Evolutionary conservation across 1,139 yeast genomes (phyloP).

Genomic region (Candida sanyaensis): DNA sequence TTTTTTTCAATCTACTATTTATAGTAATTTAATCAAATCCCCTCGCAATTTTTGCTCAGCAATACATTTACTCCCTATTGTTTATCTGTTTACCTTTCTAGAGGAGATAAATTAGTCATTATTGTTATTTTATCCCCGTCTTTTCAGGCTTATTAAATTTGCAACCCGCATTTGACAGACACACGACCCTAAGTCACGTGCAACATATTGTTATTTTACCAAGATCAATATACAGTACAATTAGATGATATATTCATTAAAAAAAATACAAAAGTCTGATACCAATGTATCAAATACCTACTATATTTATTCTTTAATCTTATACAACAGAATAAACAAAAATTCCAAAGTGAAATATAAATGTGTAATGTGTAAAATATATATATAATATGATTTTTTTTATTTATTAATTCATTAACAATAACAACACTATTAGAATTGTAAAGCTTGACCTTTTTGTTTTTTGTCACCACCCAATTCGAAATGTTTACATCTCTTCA

Average conservation of each 20-base stretch:
- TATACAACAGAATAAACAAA: neutral
- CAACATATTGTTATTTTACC: neutral
- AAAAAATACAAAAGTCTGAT: neutral
- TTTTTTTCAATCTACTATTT: too few species aligned
- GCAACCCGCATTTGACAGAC: neutral
- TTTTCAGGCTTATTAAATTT: neutral
- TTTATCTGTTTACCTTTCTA: neutral
- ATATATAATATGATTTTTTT: neutral
- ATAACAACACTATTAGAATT: constrained; percentile 58
- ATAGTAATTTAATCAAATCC: too few species aligned
- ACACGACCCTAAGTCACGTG: neutral
- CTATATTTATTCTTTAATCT: neutral
- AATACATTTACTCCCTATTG: neutral
- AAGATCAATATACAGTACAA: neutral
- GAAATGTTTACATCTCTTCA: constrained; percentile 99
- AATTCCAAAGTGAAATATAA: constrained; percentile 1
- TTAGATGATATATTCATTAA: neutral
- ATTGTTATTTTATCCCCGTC: neutral
- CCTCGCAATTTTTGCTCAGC: too few species aligned
- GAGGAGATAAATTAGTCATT: neutral
- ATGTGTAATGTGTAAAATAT: neutral
- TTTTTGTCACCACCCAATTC: constrained; percentile 99
- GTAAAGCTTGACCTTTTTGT: constrained; percentile 99
- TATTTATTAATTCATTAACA: constrained; percentile 8
- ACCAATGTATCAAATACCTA: neutral